Evolutionary conservation across 1,284 basidiomycete genomes (phyloP), one percentile per base, ranked within the genome.

Genomic region (Paramarasmius palmivorus): DNA sequence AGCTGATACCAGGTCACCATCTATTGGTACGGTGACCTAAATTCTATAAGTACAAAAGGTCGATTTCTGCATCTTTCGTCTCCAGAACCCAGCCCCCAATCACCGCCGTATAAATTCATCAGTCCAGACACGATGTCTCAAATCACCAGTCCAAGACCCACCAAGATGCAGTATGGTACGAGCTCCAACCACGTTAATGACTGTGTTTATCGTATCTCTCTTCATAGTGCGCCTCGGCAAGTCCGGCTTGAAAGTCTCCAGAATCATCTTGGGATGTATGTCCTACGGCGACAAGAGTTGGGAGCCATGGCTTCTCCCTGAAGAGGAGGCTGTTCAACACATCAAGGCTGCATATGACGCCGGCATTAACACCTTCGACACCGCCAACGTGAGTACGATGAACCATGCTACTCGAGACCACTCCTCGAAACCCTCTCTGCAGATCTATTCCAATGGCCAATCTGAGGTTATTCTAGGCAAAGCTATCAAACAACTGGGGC

Each of bases 391-490:
- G 57, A 49, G 64, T 57, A 38, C 19, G 26, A 38, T 36, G n/a
- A 36, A 25, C 39, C 17, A 23, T 25, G 17, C 1, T 26, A 34
- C 29, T 32, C 29, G 35, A 29, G 9, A 10, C 2, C 29, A 22
- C 20, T 25, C 7, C 9, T n/a, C 15, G 38, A 19, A 41, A 41
- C 26, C 22, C 19, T 58, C 7, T 50, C 32, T 4, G 23, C 50
- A 82, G 79, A 70, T 75, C 2, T 92, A 92, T 64, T 85, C 83
- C 1, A 83, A 86, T 59, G 90, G 90, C 4, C 68, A 76, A n/a
- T 87, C 83, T 1, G 92, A 94, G 67, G 65, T 80, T 23, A 82
- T 91, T 57, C 76, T 93, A 35, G 91, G 92, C 4, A 87, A 88
- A 59, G 92, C 89, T 1, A 87, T 95, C 70, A 89, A 87, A 62